These are phyloP conservation scores for Conringia planisiliqua DNA, from an alignment of 345 rosid genomes.

Conservation along the genomic window DNA sequence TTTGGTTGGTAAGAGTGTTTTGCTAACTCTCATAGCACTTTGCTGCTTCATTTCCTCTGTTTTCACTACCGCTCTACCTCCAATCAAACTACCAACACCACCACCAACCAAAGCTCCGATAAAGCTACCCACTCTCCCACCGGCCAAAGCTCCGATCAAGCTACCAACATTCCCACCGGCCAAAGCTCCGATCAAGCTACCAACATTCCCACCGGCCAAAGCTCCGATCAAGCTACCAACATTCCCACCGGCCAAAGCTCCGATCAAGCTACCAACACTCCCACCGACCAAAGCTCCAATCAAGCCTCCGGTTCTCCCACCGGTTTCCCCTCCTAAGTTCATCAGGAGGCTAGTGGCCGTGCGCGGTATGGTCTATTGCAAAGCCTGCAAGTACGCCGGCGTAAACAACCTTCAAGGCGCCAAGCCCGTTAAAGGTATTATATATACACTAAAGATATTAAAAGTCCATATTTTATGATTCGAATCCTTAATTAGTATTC, in stretches of 20 bases:
- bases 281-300: background rate
- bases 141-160: slow-evolving; percentile 7
- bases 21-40: slow-evolving; percentile 36
- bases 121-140: slow-evolving; percentile 34
- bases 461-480: background rate
- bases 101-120: background rate
- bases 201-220: slow-evolving; percentile 28
- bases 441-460: background rate
- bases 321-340: slow-evolving; percentile 32
- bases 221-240: slow-evolving; percentile 26
- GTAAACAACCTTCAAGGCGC: slow-evolving; percentile 61
- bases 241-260: slow-evolving; percentile 12
- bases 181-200: slow-evolving; percentile 21
- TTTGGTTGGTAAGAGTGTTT: slow-evolving; percentile 31
- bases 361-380: slow-evolving; percentile 76
- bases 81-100: background rate
- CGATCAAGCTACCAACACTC: background rate
- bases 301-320: slow-evolving; percentile 34
- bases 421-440: slow-evolving; percentile 55
- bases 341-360: slow-evolving; percentile 57
- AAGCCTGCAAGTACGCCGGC: slow-evolving; percentile 75
- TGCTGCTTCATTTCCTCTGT: slow-evolving; percentile 40
- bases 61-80: slow-evolving; percentile 26
- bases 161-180: background rate
- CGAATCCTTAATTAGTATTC: background rate